Percentiles rank a stretch among this genome's conserved stretches.
These are phyloP conservation scores for Scheffersomyces segobiensis DNA, from an alignment of 1,139 yeast genomes.

Conservation along the genomic window DNA sequence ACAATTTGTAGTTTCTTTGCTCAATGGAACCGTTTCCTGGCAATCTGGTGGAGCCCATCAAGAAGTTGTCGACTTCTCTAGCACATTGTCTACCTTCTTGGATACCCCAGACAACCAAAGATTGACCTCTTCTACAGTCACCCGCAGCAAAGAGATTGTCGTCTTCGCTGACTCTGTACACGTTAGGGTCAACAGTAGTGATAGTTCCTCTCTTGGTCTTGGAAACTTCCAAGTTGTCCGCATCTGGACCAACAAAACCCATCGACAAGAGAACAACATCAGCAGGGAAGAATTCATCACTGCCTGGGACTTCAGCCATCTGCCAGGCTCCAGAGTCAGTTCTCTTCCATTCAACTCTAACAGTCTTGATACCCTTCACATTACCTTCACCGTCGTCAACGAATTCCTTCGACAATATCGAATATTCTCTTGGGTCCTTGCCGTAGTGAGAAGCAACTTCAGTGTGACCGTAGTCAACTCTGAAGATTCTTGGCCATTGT, in stretches of 20 bases:
- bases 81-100: slow-evolving; percentile 99
- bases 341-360: slow-evolving; percentile 97
- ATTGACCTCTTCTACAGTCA: slow-evolving; percentile 98
- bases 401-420: slow-evolving; percentile 92
- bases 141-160: slow-evolving; percentile 90
- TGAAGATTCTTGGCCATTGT: slow-evolving; percentile 97
- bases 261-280: slow-evolving; percentile 90
- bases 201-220: slow-evolving; percentile 89
- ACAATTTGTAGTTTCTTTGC: slow-evolving; percentile 72
- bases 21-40: slow-evolving; percentile 95
- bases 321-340: slow-evolving; percentile 98
- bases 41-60: slow-evolving; percentile 77
- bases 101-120: slow-evolving; percentile 98
- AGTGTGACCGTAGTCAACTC: slow-evolving; percentile 97
- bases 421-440: slow-evolving; percentile 95
- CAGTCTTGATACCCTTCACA: slow-evolving; percentile 91
- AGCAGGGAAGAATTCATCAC: slow-evolving; percentile 93
- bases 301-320: slow-evolving; percentile 95
- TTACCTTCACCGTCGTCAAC: slow-evolving; percentile 93
- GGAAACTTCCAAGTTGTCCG: slow-evolving; percentile 69
- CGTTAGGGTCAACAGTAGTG: slow-evolving; percentile 63
- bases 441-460: slow-evolving; percentile 95
- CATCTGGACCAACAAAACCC: slow-evolving; percentile 98
- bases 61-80: slow-evolving; percentile 78
- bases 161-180: slow-evolving; percentile 65